Percentiles rank a stretch among this genome's conserved stretches.
Evolutionary conservation across 331 rosid genomes (phyloP).

Genomic region (Acacia concinna): DNA sequence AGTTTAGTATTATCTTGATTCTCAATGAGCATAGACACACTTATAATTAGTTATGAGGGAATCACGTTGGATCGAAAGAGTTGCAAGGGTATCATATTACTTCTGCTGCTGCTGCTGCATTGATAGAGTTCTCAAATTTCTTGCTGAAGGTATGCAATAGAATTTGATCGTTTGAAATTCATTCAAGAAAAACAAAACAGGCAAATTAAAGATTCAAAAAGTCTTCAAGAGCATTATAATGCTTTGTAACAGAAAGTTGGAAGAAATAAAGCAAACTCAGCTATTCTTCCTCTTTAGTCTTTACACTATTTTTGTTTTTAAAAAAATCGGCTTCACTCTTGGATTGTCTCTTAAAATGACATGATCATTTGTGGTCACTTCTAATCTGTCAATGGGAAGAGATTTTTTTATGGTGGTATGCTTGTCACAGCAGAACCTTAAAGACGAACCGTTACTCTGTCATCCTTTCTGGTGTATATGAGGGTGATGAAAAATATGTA

Average conservation of each 20-base stretch:
- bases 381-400: neutral
- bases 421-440: neutral
- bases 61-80: no score
- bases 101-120: no score
- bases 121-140: conserved; percentile 73
- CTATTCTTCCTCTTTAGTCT: no score
- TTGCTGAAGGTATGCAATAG: conserved; percentile 28
- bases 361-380: neutral
- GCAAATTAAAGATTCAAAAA: neutral
- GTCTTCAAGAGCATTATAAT: neutral
- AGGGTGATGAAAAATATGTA: neutral
- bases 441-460: neutral
- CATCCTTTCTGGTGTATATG: neutral
- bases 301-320: no score
- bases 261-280: no score
- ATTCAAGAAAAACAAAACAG: neutral
- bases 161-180: neutral
- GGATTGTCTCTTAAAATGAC: neutral
- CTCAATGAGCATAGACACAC: neutral
- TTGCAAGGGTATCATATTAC: no score
- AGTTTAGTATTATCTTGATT: neutral
- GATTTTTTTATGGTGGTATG: neutral
- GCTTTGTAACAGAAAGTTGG: no score
- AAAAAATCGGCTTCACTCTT: neutral
- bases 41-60: neutral